Base-by-base conservation (phyloP, 352 stramenopile species). In the Phytophthora brassicae region DNA sequence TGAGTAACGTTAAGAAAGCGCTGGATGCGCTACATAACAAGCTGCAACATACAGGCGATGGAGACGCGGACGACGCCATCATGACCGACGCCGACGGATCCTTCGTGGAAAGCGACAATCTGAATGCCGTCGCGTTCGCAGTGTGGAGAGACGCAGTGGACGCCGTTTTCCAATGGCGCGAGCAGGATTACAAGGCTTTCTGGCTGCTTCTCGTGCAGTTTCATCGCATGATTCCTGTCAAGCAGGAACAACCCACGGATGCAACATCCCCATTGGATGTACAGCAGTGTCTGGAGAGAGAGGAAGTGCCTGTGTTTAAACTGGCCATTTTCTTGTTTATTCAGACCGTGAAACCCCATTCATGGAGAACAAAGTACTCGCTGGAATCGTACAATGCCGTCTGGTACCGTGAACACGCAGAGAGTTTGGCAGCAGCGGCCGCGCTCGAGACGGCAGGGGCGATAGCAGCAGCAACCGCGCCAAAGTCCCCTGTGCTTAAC, bases 121-220 rank as follows among this genome's bases (percentile, higher is more conserved):
- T 88, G 24, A 70, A 63, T 59, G 58, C 60, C 36, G 51, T 81
- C 48, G 82, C 65, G 14, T 92, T 89, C 50, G 36, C 68, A 1
- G 69, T 82, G 41, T 94, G 84, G 84, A 84, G 76, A 48, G 78
- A 86, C 20, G 71, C 82, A 8, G 79, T 91, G 41, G 61, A 75
- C 2, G 48, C 43, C 24, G 77, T 90, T 38, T 89, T 91, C 53
- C 79, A 86, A 56, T 94, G 86, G 86, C 75, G 84, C 48, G 86
- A 92, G 17, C 74, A 90, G 66, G 81, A 94, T 53, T 92, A 88
- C 58, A 75, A 84, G 51, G 79, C 80, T 52, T 92, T 94, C 46
- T 94, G 86, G 86, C 63, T 94, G 60, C 58, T 92, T 38, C 66
- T 94, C 13, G 75, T 90, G 48, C 77, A 86, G 17, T 88, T 92